Evolutionary conservation across 768 basidiomycete species (phyloP), one percentile per base, ranked within the genome.

Genomic region (Coprinopsis strossmayeri): DNA sequence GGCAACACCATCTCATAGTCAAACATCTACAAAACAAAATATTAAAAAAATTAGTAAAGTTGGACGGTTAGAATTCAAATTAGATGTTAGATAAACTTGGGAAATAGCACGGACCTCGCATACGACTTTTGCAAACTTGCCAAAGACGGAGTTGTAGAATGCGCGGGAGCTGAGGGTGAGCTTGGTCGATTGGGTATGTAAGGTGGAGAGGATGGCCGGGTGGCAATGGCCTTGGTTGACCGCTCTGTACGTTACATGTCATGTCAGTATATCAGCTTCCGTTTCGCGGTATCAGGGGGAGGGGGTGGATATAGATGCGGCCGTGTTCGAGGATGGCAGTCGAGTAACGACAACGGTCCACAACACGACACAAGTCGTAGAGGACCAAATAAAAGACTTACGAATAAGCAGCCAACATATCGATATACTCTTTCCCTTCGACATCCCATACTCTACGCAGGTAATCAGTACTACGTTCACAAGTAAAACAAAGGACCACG

Each of bases 351-450:
- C n/a, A n/a, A n/a, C n/a, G n/a, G n/a, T n/a, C n/a, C n/a, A n/a
- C n/a, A n/a, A n/a, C n/a, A n/a, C n/a, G n/a, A n/a, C n/a, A n/a
- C n/a, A n/a, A n/a, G n/a, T n/a, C n/a, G n/a, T 15, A 20, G 10
- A 30, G 10, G 45, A 18, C 25, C 32, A 23, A 24, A 34, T n/a
- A n/a, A 25, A 45, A 46, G 35, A 62, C 85, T 71, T 63, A 94
- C 90, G 91, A 94, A 70, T 98, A 98, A 24, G 96, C 96, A 38
- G 91, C 90, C 17, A 99, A 76, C 90, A 97, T 96, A 61, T 99
- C 96, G 53, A 97, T 92, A 69, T 96, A 99, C 61, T 93, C 87
- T 45, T 79, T 84, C 54, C 93, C 94, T 74, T 95, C 93, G 2
- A 87, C 88, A 62, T 96, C 94, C 88, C 90, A 95, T 63, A 92